phyloP scores from a whole-genome alignment of 2,329 filamentous ascomycete species.

The Macroventuria anomochaeta region DNA sequence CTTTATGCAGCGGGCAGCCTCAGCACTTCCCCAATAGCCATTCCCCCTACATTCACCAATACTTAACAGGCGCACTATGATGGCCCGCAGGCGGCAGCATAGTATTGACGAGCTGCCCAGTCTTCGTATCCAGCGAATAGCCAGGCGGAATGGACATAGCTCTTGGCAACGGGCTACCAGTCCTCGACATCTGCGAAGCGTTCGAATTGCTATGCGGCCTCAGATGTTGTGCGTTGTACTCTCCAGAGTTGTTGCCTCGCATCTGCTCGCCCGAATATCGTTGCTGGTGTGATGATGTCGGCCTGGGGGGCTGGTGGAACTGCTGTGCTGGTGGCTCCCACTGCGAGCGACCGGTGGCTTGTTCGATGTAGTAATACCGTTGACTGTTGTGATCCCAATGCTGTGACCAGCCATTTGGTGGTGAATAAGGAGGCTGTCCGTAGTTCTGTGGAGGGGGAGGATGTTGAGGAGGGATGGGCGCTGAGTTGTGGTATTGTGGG shows the following conservation, averaged over 20 bases:
- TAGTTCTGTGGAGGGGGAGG: slow-evolving; percentile 13
- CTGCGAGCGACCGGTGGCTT: slow-evolving; percentile 64
- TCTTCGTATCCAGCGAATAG: slow-evolving; percentile 17
- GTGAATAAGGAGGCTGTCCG: slow-evolving; percentile 26
- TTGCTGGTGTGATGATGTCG: slow-evolving; percentile 8
- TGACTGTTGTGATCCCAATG: slow-evolving; percentile 66
- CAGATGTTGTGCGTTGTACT: slow-evolving; percentile 3
- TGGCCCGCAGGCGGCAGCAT: slow-evolving; percentile 17
- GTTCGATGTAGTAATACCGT: slow-evolving; percentile 69
- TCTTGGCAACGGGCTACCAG: slow-evolving; percentile 9
- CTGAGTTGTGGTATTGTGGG: slow-evolving; percentile 11
- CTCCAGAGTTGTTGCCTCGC: not conserved
- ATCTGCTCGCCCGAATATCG: slow-evolving; percentile 5
- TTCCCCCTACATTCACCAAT: slow-evolving; percentile 11
- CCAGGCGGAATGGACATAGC: slow-evolving; percentile 13
- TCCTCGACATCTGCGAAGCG: slow-evolving; percentile 6
- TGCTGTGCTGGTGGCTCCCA: slow-evolving; percentile 57
- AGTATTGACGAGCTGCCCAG: slow-evolving; percentile 16
- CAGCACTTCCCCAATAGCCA: too few relatives aligned
- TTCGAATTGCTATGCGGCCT: slow-evolving; percentile 14
- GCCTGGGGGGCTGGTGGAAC: slow-evolving; percentile 3
- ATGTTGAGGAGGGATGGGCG: slow-evolving; percentile 5
- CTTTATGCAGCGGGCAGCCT: too few relatives aligned
- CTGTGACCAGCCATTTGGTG: slow-evolving; percentile 61
- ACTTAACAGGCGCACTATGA: slow-evolving; percentile 18